Percentiles rank a stretch among this genome's conserved stretches.
Conservation (phyloP, 805 yeast genomes). For the Candida awuae region DNA sequence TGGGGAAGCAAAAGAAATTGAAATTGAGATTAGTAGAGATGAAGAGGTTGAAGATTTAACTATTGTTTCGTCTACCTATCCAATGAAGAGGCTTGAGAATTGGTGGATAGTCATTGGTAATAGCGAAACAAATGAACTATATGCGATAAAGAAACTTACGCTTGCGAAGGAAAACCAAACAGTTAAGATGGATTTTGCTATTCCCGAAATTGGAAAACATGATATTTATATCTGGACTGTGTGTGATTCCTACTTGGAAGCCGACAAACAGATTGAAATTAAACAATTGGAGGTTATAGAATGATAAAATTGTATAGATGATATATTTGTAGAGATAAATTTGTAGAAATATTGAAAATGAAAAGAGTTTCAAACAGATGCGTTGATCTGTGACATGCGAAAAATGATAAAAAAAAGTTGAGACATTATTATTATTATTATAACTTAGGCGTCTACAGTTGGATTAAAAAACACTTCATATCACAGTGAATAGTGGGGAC, state of each 20-base stretch:
- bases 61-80: conserved; percentile 54
- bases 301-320: no score
- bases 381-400: no score
- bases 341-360: no score
- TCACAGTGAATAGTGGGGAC: no score
- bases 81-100: conserved; percentile 51
- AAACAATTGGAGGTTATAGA: conserved; percentile 3
- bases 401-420: no score
- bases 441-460: no score
- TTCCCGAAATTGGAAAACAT: conserved; percentile 57
- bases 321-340: no score
- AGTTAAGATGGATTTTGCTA: conserved; percentile 44
- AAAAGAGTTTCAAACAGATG: no score
- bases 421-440: no score
- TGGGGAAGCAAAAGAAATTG: conserved; percentile 38
- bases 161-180: conserved; percentile 45
- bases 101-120: conserved; percentile 93
- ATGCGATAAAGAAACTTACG: conserved; percentile 61
- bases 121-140: conserved; percentile 46
- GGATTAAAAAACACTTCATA: no score
- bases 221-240: conserved; percentile 70
- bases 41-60: conserved; percentile 62
- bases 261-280: conserved; percentile 68
- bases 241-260: conserved; percentile 89
- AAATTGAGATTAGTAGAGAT: conserved; percentile 53